A percentile compares a stretch with the other conserved stretches of the same genome.
Conservation (phyloP, 2,329 filamentous ascomycete genomes). For the Pseudogymnoascus sp. region DNA sequence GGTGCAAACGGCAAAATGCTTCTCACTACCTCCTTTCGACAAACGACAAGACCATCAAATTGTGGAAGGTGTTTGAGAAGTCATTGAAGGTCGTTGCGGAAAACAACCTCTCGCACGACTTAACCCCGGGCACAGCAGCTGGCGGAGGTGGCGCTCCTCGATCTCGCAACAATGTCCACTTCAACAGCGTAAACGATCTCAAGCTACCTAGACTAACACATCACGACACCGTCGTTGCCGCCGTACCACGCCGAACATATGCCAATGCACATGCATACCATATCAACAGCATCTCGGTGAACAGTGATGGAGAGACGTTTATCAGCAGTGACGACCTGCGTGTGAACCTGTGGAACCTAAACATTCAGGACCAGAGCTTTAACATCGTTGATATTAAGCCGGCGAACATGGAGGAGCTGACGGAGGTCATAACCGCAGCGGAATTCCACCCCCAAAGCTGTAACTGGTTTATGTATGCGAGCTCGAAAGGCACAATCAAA, state of each 20-base stretch:
- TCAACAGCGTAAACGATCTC: constrained; percentile 72
- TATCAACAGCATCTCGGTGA: constrained; percentile 99
- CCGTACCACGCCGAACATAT: constrained; percentile 90
- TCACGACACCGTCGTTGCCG: constrained; percentile 95
- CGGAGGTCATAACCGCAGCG: constrained; percentile 95
- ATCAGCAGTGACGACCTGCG: constrained; percentile 97
- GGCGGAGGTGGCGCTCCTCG: constrained; percentile 73
- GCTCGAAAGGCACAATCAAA: constrained; percentile 98
- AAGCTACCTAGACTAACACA: constrained; percentile 95
- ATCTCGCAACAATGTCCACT: constrained; percentile 61
- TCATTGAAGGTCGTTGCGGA: constrained; percentile 97
- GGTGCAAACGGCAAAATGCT: constrained; percentile 95
- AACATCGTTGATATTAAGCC: constrained; percentile 99
- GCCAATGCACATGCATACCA: constrained; percentile 98
- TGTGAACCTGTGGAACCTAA: constrained; percentile 98
- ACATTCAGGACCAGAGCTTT: constrained; percentile 99
- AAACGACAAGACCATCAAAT: constrained; percentile 99
- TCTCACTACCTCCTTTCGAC: constrained; percentile 97
- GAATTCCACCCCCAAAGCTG: constrained; percentile 96
- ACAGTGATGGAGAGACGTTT: constrained; percentile 98
- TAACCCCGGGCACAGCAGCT: constrained; percentile 66
- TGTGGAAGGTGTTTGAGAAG: constrained; percentile 99
- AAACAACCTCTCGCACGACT: constrained; percentile 93
- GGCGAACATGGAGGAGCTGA: constrained; percentile 98
- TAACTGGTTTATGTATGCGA: constrained; percentile 99